Percentiles rank a stretch among this genome's conserved stretches.
Conservation (phyloP, 139 green algal species). For the Pleodorina starrii region DNA sequence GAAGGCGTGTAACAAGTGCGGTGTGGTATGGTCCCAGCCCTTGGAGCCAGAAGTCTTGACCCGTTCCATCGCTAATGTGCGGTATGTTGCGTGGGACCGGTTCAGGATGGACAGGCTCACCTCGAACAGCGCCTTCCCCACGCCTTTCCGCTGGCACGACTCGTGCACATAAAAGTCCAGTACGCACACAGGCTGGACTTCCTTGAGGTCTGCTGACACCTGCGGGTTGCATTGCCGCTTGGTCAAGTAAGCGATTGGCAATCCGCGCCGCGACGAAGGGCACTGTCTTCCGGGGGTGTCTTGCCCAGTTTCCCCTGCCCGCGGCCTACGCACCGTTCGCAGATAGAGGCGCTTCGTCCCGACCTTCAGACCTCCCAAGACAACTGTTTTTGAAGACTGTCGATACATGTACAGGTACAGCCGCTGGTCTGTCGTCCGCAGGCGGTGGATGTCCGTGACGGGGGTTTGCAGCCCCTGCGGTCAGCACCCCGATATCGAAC, state of each 20-base stretch:
- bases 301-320: too few relatives aligned
- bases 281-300: too few relatives aligned
- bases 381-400: constrained; percentile 46
- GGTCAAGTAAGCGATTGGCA: too few relatives aligned
- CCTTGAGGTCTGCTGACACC: constrained; percentile 53
- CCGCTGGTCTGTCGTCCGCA: constrained; percentile 59
- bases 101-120: constrained; percentile 52
- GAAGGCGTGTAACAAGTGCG: too few relatives aligned
- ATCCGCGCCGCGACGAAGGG: too few relatives aligned
- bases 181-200: constrained; percentile 79
- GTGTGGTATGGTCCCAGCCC: too few relatives aligned
- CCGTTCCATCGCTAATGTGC: too few relatives aligned
- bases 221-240: too few relatives aligned
- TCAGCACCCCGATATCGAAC: neutral
- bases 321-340: constrained; percentile 40
- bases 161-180: constrained; percentile 93
- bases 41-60: too few relatives aligned
- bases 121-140: constrained; percentile 81
- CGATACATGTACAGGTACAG: constrained; percentile 58
- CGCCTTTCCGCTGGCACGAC: constrained; percentile 76
- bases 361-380: constrained; percentile 80
- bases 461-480: constrained; percentile 49
- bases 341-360: constrained; percentile 82
- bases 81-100: neutral
- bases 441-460: constrained; percentile 54